Conservation (phyloP, 441 rosid species). For the Aquilaria agallochum region DNA sequence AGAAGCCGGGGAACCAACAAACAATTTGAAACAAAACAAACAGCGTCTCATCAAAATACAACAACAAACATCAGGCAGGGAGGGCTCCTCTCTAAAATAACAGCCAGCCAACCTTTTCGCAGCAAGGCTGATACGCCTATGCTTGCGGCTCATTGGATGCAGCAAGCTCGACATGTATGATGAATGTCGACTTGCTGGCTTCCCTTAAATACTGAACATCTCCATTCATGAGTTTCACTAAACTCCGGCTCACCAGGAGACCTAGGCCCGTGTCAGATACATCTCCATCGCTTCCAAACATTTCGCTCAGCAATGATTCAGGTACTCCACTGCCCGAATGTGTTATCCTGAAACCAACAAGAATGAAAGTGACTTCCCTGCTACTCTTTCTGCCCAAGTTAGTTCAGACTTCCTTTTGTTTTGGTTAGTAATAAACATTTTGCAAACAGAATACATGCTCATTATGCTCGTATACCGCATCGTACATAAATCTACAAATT, state of each 20-base stretch:
- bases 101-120: constrained; percentile 1
- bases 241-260: constrained; percentile 67
- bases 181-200: constrained; percentile 74
- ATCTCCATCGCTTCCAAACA: constrained; percentile 70
- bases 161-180: constrained; percentile 75
- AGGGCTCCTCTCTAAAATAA: neutral
- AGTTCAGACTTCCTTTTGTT: too few species aligned
- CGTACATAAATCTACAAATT: neutral
- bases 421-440: too few species aligned
- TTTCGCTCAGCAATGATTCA: constrained; percentile 66
- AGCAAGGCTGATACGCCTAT: constrained; percentile 11
- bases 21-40: constrained; percentile 4
- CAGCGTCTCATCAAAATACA: constrained; percentile 1
- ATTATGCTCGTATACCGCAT: neutral
- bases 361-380: too few species aligned
- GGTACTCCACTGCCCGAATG: constrained; percentile 75
- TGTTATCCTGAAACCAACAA: constrained; percentile 47
- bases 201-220: constrained; percentile 90
- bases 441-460: too few species aligned
- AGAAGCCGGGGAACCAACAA: constrained; percentile 1
- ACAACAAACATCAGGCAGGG: constrained; percentile 7
- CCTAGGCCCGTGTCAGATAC: constrained; percentile 78
- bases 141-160: constrained; percentile 34
- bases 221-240: constrained; percentile 88
- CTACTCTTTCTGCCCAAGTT: too few species aligned